Conservation (phyloP, 2,329 filamentous ascomycete species). For the Cladophialophora psammophila region DNA sequence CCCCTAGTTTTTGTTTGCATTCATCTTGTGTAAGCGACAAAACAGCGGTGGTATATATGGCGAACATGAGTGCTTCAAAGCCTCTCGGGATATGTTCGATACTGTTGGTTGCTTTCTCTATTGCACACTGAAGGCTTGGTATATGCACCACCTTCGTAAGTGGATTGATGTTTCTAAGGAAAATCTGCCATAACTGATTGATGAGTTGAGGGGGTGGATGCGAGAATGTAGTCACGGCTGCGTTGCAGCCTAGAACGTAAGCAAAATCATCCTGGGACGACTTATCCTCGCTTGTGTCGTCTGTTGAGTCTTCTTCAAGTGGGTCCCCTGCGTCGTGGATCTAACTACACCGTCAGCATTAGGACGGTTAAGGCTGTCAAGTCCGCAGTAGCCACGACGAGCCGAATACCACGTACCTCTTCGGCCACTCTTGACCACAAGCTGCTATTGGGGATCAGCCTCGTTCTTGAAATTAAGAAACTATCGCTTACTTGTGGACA, state of each 20-base stretch:
- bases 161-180: constrained; percentile 42
- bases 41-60: constrained; percentile 46
- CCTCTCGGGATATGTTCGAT: constrained; percentile 35
- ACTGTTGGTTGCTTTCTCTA: constrained; percentile 40
- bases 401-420: constrained; percentile 38
- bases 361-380: background rate
- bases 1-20: constrained; percentile 35
- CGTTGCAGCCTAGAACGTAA: background rate
- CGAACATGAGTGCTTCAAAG: constrained; percentile 46
- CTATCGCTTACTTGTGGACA: constrained; percentile 40
- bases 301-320: background rate
- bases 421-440: constrained; percentile 43
- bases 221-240: background rate
- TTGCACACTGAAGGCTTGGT: constrained; percentile 41
- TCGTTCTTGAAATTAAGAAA: constrained; percentile 6
- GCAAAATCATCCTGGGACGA: background rate
- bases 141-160: constrained; percentile 42
- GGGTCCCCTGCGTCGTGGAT: background rate
- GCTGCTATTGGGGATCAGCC: constrained; percentile 38
- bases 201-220: constrained; percentile 39
- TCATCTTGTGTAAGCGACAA: constrained; percentile 44
- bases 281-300: background rate
- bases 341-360: background rate
- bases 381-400: background rate
- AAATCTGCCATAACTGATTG: constrained; percentile 40